Conservation (phyloP, 164 flowering plant genomes). For the Magnolia officinalis region DNA sequence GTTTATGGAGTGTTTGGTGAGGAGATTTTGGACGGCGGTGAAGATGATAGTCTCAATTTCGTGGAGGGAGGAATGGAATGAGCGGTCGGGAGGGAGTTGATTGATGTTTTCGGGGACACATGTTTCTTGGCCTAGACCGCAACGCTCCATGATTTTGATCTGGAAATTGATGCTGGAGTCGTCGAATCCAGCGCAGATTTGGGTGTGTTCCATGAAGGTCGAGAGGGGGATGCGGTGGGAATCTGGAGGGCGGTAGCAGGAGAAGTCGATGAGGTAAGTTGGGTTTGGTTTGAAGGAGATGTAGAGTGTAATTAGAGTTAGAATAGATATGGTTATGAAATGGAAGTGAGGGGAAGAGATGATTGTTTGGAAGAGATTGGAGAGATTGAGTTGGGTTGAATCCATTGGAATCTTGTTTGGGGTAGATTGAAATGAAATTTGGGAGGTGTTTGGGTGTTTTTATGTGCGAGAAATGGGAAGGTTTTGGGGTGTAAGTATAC, state of each 20-base stretch:
- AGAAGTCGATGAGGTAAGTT: constrained; percentile 53
- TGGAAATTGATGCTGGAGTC: constrained; percentile 30
- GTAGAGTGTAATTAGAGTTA: not conserved
- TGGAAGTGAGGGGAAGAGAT: constrained; percentile 16
- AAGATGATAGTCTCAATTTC: constrained; percentile 42
- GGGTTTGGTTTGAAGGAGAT: constrained; percentile 3
- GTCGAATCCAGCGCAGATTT: not conserved
- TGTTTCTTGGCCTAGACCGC: constrained; percentile 47
- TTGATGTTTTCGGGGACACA: constrained; percentile 29
- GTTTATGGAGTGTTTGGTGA: constrained; percentile 37
- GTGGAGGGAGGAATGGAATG: constrained; percentile 17
- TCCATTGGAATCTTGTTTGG: not conserved
- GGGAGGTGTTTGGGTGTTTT: constrained; percentile 11
- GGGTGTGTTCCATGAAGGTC: constrained; percentile 34
- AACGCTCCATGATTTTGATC: constrained; percentile 25
- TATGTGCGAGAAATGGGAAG: no score
- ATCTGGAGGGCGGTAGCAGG: constrained; percentile 43
- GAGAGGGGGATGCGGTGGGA: constrained; percentile 28
- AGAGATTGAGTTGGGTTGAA: not conserved
- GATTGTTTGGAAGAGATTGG: constrained; percentile 6
- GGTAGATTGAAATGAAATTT: not conserved
- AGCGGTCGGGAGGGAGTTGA: constrained; percentile 30
- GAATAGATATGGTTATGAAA: constrained; percentile 9
- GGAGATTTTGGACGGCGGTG: constrained; percentile 35
- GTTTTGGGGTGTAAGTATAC: no score